phyloP scores from a whole-genome alignment of 768 basidiomycete genomes.

The Rhodocollybia butyracea region DNA sequence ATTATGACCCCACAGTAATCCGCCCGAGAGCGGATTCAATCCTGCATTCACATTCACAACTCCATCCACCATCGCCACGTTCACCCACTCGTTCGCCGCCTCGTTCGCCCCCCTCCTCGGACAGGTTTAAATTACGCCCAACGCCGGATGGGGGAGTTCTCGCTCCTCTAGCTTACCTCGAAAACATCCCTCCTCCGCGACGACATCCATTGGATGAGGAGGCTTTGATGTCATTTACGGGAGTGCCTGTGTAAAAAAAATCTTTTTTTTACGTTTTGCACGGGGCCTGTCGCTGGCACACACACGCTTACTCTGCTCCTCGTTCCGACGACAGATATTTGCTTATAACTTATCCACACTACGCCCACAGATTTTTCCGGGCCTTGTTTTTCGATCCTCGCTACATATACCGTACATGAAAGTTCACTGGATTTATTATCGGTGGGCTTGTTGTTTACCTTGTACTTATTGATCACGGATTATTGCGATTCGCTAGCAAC shows the following conservation, averaged over 20 bases:
- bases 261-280: background rate
- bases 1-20: background rate
- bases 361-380: background rate
- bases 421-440: background rate
- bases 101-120: background rate
- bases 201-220: conserved; percentile 72
- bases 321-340: background rate
- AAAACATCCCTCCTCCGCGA: conserved; percentile 54
- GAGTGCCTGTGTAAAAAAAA: background rate
- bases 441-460: too few relatives aligned
- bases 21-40: too few relatives aligned
- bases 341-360: background rate
- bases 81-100: background rate
- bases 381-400: background rate
- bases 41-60: background rate
- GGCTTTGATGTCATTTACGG: conserved; percentile 58
- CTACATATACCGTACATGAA: background rate
- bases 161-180: conserved; percentile 63
- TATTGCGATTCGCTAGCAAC: too few relatives aligned
- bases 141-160: conserved; percentile 24
- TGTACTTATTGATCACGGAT: too few relatives aligned
- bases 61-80: background rate
- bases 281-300: too few relatives aligned
- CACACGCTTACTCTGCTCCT: background rate
- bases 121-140: background rate